These are phyloP conservation scores for Sporopachydermia quercuum DNA, from an alignment of 805 yeast genomes.

Conservation along the genomic window DNA sequence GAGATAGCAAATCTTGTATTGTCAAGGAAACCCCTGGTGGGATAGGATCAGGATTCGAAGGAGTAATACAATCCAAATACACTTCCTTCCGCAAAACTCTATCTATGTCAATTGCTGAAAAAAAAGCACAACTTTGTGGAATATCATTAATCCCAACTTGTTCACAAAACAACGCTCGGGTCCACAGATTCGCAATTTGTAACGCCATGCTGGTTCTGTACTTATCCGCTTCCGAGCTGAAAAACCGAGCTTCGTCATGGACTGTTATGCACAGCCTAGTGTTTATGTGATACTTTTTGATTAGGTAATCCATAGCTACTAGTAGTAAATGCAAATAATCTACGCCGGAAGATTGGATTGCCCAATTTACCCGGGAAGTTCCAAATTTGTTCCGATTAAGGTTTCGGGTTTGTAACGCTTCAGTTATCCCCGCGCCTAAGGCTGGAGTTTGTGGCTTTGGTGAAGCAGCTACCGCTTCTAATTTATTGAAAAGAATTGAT, in stretches of 20 bases:
- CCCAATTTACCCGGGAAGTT: slow-evolving; percentile 93
- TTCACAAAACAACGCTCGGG: slow-evolving; percentile 88
- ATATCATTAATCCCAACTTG: slow-evolving; percentile 78
- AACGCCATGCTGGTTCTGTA: slow-evolving; percentile 69
- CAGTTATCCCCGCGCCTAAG: slow-evolving; percentile 84
- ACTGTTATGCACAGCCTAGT: slow-evolving; percentile 79
- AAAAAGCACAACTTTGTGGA: slow-evolving; percentile 93
- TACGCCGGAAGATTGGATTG: slow-evolving; percentile 95
- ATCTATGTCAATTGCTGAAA: slow-evolving; percentile 88
- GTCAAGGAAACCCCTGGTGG: slow-evolving; percentile 68
- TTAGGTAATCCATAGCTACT: slow-evolving; percentile 75
- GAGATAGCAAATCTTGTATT: slow-evolving; percentile 33
- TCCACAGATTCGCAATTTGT: slow-evolving; percentile 89
- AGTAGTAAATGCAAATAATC: slow-evolving; percentile 81
- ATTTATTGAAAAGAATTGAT: slow-evolving; percentile 75
- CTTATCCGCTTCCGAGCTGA: slow-evolving; percentile 59
- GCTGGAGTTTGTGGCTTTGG: slow-evolving; percentile 80
- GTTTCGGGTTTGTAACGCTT: slow-evolving; percentile 55
- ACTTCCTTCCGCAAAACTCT: slow-evolving; percentile 83
- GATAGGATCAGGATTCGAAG: slow-evolving; percentile 60
- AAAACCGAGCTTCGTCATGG: slow-evolving; percentile 85
- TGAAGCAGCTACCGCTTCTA: slow-evolving; percentile 77
- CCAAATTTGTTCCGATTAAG: slow-evolving; percentile 48
- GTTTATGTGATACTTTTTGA: slow-evolving; percentile 43
- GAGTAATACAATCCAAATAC: slow-evolving; percentile 80